Percentiles rank a stretch among this genome's conserved stretches.
Evolutionary conservation across 1,284 basidiomycete species (phyloP).

Genomic region (Malassezia equina): DNA sequence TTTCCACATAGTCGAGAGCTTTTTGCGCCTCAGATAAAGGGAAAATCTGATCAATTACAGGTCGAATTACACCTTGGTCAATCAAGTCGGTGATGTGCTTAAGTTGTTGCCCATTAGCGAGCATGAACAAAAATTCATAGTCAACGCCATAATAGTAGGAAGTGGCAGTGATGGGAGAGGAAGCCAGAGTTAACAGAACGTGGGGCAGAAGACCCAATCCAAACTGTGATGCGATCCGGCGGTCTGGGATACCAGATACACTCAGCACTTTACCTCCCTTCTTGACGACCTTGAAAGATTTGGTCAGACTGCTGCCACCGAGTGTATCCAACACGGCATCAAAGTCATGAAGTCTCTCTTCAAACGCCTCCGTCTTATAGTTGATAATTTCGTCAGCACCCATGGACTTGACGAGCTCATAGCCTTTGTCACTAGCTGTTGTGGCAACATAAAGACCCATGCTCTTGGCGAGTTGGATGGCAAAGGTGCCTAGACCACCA

Average conservation of each 20-base stretch:
- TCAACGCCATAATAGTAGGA: neutral
- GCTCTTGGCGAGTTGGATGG: conserved; percentile 41
- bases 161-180: neutral
- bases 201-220: neutral
- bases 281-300: conserved; percentile 1
- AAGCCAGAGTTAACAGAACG: neutral
- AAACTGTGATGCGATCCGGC: neutral
- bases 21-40: neutral
- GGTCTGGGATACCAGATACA: neutral
- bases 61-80: neutral
- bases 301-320: neutral
- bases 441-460: conserved; percentile 41
- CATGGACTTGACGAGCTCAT: neutral
- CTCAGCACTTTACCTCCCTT: neutral
- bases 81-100: neutral
- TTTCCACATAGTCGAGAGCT: neutral
- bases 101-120: neutral
- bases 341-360: neutral
- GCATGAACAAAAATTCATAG: neutral
- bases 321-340: neutral
- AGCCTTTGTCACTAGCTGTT: conserved; percentile 20
- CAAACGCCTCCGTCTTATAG: neutral
- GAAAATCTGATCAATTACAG: neutral
- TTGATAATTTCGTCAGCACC: conserved; percentile 1
- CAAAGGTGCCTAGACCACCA: conserved; percentile 72